Conservation (phyloP, 805 yeast genomes). For the Zygosaccharomyces gambellarensis region DNA sequence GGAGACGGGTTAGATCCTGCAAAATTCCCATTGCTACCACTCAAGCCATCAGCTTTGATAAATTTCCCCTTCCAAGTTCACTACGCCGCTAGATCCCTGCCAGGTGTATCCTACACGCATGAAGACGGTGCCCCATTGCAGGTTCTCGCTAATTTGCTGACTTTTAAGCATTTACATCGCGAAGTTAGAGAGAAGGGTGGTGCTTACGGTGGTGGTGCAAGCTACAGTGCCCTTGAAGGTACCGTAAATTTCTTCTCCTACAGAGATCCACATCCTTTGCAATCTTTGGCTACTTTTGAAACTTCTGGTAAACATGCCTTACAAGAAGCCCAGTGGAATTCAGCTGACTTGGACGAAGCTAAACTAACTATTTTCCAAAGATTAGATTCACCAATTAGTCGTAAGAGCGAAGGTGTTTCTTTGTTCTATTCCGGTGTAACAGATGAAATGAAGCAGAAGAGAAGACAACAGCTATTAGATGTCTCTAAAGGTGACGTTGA, state of each 20-base stretch:
- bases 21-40: conserved; percentile 4
- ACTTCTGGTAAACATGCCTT: conserved; percentile 48
- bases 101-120: conserved; percentile 62
- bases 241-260: conserved; percentile 79
- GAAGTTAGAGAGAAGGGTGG: conserved; percentile 95
- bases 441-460: conserved; percentile 70
- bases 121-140: conserved; percentile 83
- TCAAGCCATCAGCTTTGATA: conserved; percentile 42
- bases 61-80: conserved; percentile 85
- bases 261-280: conserved; percentile 84
- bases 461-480: conserved; percentile 70
- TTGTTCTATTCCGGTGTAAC: conserved; percentile 64
- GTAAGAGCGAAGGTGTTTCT: conserved; percentile 69
- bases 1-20: conserved; percentile 7
- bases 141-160: conserved; percentile 70
- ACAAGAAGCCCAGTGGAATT: conserved; percentile 46
- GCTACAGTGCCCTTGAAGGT: conserved; percentile 77
- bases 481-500: conserved; percentile 59
- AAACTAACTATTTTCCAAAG: conserved; percentile 87
- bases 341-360: conserved; percentile 76
- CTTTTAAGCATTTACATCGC: conserved; percentile 79
- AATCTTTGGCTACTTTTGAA: conserved; percentile 58
- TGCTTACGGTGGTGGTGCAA: conserved; percentile 95
- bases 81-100: conserved; percentile 63
- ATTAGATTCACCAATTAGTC: conserved; percentile 83